Conservation (phyloP, 2,329 filamentous ascomycete species). For the Thelonectria discophora region DNA sequence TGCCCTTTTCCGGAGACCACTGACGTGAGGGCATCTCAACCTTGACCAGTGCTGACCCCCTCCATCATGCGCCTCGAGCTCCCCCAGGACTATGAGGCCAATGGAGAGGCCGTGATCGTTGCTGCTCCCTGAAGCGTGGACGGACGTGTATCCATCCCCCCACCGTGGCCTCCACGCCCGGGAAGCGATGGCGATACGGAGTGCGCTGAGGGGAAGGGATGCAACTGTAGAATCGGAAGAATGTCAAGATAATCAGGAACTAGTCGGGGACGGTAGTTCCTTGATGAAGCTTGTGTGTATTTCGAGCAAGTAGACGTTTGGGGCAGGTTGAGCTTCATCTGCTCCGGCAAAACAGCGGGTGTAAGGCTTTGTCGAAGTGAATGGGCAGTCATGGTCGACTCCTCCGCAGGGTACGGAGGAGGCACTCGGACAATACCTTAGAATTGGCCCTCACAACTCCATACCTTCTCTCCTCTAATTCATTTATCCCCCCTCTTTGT, state of each 20-base stretch:
- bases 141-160: neutral
- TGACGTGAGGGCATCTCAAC: neutral
- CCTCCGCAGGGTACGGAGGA: too few relatives aligned
- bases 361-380: too few relatives aligned
- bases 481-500: neutral
- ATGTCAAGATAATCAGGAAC: neutral
- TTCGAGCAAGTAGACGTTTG: neutral
- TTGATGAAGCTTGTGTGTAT: conserved; percentile 7
- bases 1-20: neutral
- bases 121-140: conserved; percentile 4
- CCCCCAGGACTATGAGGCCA: conserved; percentile 16
- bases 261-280: too few relatives aligned
- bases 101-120: conserved; percentile 1
- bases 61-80: conserved; percentile 7
- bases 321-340: too few relatives aligned
- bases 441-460: too few relatives aligned
- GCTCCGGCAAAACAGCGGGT: too few relatives aligned
- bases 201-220: neutral
- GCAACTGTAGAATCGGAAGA: neutral
- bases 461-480: too few relatives aligned
- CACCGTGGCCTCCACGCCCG: conserved; percentile 1
- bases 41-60: neutral
- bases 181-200: conserved; percentile 2
- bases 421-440: too few relatives aligned
- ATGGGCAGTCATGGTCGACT: too few relatives aligned